A percentile compares a stretch with the other conserved stretches of the same genome.
Conservation (phyloP, 352 stramenopile genomes). For the Globisporangium nunn region DNA sequence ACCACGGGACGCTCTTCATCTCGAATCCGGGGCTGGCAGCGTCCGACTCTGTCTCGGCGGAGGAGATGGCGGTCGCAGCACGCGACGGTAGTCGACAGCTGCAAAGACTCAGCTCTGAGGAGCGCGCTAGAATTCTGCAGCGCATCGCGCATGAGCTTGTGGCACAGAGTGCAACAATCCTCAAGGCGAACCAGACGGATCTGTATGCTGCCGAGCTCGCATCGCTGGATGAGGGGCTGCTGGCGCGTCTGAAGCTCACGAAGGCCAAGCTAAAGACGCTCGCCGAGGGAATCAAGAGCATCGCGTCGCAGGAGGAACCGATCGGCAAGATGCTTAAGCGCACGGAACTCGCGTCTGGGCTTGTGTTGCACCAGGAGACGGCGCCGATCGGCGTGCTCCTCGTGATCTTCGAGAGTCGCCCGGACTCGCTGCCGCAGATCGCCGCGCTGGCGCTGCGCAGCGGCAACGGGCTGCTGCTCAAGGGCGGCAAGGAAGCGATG, state of each 20-base stretch:
- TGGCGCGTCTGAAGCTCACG: constrained; percentile 83
- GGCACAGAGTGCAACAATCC: constrained; percentile 71
- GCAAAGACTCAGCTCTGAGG: constrained; percentile 77
- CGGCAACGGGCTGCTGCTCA: constrained; percentile 95
- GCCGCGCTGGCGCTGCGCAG: constrained; percentile 92
- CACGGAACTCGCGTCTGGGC: constrained; percentile 87
- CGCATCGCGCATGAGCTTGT: constrained; percentile 87
- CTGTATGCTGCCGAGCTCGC: constrained; percentile 72
- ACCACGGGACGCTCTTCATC: constrained; percentile 82
- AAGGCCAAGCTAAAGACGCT: constrained; percentile 93
- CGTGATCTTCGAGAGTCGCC: constrained; percentile 97
- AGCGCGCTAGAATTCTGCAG: constrained; percentile 85
- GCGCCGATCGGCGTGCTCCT: constrained; percentile 96
- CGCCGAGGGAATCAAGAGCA: constrained; percentile 91
- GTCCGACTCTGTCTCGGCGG: constrained; percentile 34
- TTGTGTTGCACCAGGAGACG: constrained; percentile 93
- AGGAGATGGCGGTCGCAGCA: constrained; percentile 81
- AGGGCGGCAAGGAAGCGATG: constrained; percentile 94
- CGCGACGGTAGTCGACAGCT: constrained; percentile 83
- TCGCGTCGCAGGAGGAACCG: constrained; percentile 78
- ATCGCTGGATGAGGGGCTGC: constrained; percentile 53
- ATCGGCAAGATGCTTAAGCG: constrained; percentile 68
- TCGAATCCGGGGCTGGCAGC: constrained; percentile 43
- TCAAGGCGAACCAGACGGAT: constrained; percentile 92
- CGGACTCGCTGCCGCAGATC: constrained; percentile 96